Base-by-base conservation (phyloP, 805 yeast genomes). In the Tetrapisispora fleetii region DNA sequence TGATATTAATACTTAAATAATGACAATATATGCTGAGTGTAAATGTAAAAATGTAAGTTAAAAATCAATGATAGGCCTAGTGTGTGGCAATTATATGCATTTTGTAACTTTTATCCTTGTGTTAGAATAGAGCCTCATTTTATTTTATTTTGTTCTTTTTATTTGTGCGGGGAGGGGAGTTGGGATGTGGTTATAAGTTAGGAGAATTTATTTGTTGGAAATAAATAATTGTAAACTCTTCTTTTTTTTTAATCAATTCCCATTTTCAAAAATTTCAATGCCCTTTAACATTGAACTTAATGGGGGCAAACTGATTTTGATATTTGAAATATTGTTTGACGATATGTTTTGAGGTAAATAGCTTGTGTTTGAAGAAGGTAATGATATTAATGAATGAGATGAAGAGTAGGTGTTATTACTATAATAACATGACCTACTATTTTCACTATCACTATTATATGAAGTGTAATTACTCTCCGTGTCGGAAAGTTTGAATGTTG, bases 291-390 rank as follows among this genome's bases (percentile, higher is more conserved):
- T 57, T 45, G 52, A 52, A 40, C 58, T 49, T 30, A 59, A 50
- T 17, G 63, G 58, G 7, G 63, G 63, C 28, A 59, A 45, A 28
- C 47, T 49, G n/a, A 56, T 49, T n/a, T 50, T 43, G 17, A 17
- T 30, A 30, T 16, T 30, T 30, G 37, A 4, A 13, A 32, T 16
- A 18, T 17, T 24, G 19, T 5, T 30, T 6, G 37, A 32, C 9
- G 27, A n/a, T 11, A 19, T 11, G 30, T 14, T 41, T 18, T 17
- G 37, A 17, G 44, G 17, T 21, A 30, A 32, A 32, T 30, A 32
- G 18, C 11, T 28, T 30, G 36, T 27, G 8, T 41, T 28, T 8
- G 37, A 32, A 28, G 44, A 28, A 27, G 43, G 33, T 40, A 28
- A 28, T 40, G 43, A 38, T 38, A 38, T 18, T n/a, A 8, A n/a